Percentiles rank a stretch among this genome's conserved stretches.
Evolutionary conservation across 1,284 basidiomycete genomes (phyloP).

Genomic region (Moesziomyces sp.): DNA sequence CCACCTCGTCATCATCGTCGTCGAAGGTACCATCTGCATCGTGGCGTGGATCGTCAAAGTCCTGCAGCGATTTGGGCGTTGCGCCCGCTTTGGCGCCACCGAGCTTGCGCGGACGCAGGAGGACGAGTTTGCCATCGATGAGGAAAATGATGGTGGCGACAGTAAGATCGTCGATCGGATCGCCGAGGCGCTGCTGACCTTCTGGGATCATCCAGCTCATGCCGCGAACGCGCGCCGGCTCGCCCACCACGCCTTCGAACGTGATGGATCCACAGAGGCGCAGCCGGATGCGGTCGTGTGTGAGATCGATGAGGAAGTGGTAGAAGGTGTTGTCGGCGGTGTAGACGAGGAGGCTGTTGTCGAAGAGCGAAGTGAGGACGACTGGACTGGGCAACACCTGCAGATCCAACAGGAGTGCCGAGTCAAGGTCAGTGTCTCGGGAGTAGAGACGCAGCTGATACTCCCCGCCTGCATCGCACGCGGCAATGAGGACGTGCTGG

Average conservation of each 20-base stretch:
- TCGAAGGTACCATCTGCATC: slow-evolving; percentile 11
- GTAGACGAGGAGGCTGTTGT: slow-evolving; percentile 96
- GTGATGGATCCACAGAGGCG: slow-evolving; percentile 91
- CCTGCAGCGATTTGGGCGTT: slow-evolving; percentile 8
- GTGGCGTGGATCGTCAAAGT: slow-evolving; percentile 26
- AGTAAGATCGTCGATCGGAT: slow-evolving; percentile 90
- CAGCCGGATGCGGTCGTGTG: slow-evolving; percentile 82
- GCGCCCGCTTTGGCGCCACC: slow-evolving; percentile 5
- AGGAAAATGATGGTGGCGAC: slow-evolving; percentile 96
- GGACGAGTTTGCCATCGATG: slow-evolving; percentile 88
- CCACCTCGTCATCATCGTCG: slow-evolving; percentile 84
- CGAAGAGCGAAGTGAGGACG: slow-evolving; percentile 77
- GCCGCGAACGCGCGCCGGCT: slow-evolving; percentile 85
- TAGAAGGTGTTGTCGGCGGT: slow-evolving; percentile 94
- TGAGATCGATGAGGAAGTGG: slow-evolving; percentile 91
- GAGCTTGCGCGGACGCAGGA: slow-evolving; percentile 73
- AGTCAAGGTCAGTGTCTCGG: slow-evolving; percentile 89
- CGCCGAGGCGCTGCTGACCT: slow-evolving; percentile 91
- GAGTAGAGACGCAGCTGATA: slow-evolving; percentile 84
- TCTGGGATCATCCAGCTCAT: slow-evolving; percentile 97
- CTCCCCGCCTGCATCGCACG: slow-evolving; percentile 71
- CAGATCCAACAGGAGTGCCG: slow-evolving; percentile 83
- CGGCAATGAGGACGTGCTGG: slow-evolving; percentile 91
- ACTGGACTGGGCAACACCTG: slow-evolving; percentile 77
- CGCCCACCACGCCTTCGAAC: slow-evolving; percentile 88